These are phyloP conservation scores for Bretziella fagacearum DNA, from an alignment of 2,329 filamentous ascomycete species.

Conservation along the genomic window DNA sequence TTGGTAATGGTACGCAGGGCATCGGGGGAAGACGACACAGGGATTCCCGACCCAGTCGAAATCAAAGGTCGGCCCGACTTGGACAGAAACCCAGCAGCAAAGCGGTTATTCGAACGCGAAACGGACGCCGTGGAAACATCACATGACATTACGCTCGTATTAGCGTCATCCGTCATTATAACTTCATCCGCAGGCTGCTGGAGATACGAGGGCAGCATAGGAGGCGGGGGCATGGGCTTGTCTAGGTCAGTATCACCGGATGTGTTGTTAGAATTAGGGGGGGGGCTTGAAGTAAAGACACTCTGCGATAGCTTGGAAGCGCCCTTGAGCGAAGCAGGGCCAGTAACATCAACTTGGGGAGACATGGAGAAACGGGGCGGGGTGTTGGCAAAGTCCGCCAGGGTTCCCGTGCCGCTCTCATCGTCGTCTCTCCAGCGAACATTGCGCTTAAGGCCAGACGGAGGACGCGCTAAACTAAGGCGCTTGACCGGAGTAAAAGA, in stretches of 20 bases:
- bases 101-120: conserved; percentile 10
- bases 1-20: conserved; percentile 8
- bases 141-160: conserved; percentile 11
- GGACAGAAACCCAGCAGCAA: conserved; percentile 12
- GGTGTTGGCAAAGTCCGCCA: conserved; percentile 85
- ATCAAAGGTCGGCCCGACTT: conserved; percentile 5
- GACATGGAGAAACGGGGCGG: conserved; percentile 28
- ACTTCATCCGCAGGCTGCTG: conserved; percentile 3
- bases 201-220: conserved; percentile 11
- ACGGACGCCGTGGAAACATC: conserved; percentile 10
- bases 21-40: conserved; percentile 10
- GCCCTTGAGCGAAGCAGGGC: background rate
- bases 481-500: conserved; percentile 70
- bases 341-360: background rate
- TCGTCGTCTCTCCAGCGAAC: conserved; percentile 94
- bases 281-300: background rate
- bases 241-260: conserved; percentile 19
- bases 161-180: conserved; percentile 8
- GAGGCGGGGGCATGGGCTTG: conserved; percentile 10
- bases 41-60: conserved; percentile 9
- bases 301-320: background rate
- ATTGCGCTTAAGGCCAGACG: conserved; percentile 47
- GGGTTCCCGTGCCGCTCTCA: conserved; percentile 58
- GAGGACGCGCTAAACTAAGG: conserved; percentile 14
- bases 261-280: conserved; percentile 18